Base-by-base conservation (phyloP, 768 basidiomycete species). In the Neoboletus brunneissimus region DNA sequence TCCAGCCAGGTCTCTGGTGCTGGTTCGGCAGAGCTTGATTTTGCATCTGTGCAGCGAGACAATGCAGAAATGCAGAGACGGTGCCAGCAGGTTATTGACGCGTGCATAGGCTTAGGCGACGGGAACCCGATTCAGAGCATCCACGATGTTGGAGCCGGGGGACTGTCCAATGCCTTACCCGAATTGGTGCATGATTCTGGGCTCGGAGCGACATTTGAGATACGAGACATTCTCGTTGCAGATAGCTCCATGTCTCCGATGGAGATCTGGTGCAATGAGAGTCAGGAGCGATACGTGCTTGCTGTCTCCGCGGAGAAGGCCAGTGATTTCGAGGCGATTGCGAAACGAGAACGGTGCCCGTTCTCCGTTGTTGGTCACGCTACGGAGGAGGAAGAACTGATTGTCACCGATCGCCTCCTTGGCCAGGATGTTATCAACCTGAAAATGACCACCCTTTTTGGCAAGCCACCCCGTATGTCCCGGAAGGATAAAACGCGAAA, bases 241-340 rank as follows among this genome's bases (percentile, higher is more conserved):
- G 97, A 98, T 70, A 79, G 82, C 23, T 88, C 89, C 38, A 92
- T 99, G 91, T 94, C 92, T 5, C 97, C 97, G 0, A 98, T 99
- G 96, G 96, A 98, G 75, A 98, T 98, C 48, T 99, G 97, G 97
- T 98, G 97, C 70, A 99, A 99, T 73, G 97, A 99, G 74, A 89
- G 87, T 61, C 97, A 98, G 76, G 97, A 98, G 67, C 87, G 97
- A 38, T 99, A 98, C 69, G 97, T 98, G 29, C 81, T 98, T 31
- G 97, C 97, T 10, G 81, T 99, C 57, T 82, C 84, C 0, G 82
- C 84, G 2, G 79, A 81, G 18, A 82, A 81, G 55, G 76, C 85
- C 22, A 71, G 74, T 2, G 71, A 75, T 5, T 98, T 99, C 72
- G 85, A 86, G 64, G 74, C 64, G 13, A 87, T 98, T 43, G 92